Conservation (phyloP, 2,329 filamentous ascomycete species). For the Sporothrix pallida region DNA sequence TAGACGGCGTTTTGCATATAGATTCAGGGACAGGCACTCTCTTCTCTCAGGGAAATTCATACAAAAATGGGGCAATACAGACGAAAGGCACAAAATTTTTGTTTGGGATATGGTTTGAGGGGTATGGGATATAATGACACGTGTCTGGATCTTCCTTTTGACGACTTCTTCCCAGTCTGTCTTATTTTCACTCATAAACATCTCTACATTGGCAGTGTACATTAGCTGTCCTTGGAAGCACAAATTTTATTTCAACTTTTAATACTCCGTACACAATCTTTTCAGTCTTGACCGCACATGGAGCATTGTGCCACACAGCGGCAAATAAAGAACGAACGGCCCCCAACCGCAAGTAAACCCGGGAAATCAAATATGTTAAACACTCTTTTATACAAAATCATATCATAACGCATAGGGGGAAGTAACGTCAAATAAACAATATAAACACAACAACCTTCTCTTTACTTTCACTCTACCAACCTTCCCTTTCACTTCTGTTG, state of each 20-base stretch:
- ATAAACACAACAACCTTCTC: not conserved
- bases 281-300: not conserved
- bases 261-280: not conserved
- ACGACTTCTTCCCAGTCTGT: not conserved
- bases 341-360: not conserved
- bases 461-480: not conserved
- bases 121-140: not conserved
- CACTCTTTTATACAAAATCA: not conserved
- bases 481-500: slow-evolving; percentile 43
- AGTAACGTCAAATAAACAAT: not conserved
- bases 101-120: not conserved
- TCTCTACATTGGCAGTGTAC: not conserved
- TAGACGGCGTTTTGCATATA: slow-evolving; percentile 31
- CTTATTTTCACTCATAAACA: not conserved
- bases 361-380: not conserved
- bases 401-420: slow-evolving; percentile 15
- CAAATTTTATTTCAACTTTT: not conserved
- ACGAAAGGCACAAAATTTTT: not conserved
- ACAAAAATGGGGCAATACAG: not conserved
- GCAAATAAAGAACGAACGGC: too few relatives aligned
- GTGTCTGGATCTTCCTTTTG: not conserved
- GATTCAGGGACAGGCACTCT: slow-evolving; percentile 20
- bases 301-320: not conserved
- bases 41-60: not conserved
- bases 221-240: not conserved